These are phyloP conservation scores for Podaxis rugospora DNA, from an alignment of 768 basidiomycete species.

Conservation along the genomic window DNA sequence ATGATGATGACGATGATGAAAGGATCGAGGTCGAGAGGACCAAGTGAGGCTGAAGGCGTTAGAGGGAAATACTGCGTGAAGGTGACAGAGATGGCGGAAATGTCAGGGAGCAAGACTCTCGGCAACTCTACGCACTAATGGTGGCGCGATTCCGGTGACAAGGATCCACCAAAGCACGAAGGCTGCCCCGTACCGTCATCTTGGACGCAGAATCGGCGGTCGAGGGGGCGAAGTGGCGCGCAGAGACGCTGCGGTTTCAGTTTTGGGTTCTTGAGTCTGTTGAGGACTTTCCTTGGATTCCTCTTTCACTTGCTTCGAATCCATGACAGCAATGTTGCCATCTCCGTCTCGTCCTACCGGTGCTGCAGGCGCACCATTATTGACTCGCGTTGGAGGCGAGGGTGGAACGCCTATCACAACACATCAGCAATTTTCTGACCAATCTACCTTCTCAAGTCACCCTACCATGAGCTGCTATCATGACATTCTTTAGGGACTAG, in stretches of 20 bases:
- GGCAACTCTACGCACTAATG: constrained; percentile 21
- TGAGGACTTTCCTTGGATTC: neutral
- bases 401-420: constrained; percentile 2
- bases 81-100: neutral
- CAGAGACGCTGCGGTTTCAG: constrained; percentile 6
- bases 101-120: constrained; percentile 8
- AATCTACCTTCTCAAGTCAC: constrained; percentile 4
- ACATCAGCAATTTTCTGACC: constrained; percentile 6
- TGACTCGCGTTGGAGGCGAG: neutral
- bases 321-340: neutral
- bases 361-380: neutral
- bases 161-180: constrained; percentile 20
- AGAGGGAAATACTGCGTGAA: no score
- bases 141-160: constrained; percentile 15
- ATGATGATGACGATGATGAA: neutral
- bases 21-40: no score
- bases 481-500: neutral
- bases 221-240: neutral
- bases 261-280: constrained; percentile 7
- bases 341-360: neutral
- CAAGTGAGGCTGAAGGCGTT: no score
- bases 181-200: constrained; percentile 28
- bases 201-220: constrained; percentile 4
- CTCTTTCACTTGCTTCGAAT: neutral
- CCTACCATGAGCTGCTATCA: constrained; percentile 9